Percentiles rank a stretch among this genome's conserved stretches.
These are phyloP conservation scores for Coemansia sp. DNA, from an alignment of 192 early-diverging fungal species.

Conservation along the genomic window DNA sequence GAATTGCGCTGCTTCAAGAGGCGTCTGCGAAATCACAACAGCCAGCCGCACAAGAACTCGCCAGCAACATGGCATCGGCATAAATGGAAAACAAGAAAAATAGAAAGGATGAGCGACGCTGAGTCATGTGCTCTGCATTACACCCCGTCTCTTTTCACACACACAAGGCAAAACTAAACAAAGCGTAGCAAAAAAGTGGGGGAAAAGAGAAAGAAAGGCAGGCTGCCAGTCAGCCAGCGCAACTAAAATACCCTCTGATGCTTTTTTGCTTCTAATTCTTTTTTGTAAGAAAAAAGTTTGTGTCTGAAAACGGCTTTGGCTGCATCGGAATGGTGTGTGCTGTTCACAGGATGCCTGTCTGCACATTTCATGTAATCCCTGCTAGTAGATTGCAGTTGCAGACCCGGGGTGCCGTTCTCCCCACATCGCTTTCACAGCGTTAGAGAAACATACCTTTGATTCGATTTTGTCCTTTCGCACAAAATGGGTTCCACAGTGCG, in stretches of 20 bases:
- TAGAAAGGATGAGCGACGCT: background rate
- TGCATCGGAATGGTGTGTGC: background rate
- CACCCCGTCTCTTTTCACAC: background rate
- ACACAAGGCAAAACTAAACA: background rate
- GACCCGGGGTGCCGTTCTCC: too few species aligned
- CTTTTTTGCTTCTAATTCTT: background rate
- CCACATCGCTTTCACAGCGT: too few species aligned
- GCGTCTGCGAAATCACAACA: background rate
- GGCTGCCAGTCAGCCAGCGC: background rate
- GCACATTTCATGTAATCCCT: background rate
- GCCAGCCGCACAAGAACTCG: background rate
- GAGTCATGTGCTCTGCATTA: background rate
- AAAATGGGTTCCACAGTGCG: slow-evolving; percentile 48
- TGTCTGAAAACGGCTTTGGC: background rate
- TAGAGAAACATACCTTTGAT: slow-evolving; percentile 30
- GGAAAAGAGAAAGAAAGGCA: background rate
- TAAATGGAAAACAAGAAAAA: background rate
- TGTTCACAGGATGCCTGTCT: too few species aligned
- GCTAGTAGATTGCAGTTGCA: background rate
- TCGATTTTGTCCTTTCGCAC: slow-evolving; percentile 30
- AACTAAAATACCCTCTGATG: background rate
- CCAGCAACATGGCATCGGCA: background rate
- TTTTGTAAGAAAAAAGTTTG: background rate
- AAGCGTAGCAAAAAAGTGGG: background rate
- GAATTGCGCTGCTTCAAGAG: background rate